Evolutionary conservation across 257 asterid genomes (phyloP).

Genomic region (Fraxinus excelsior): DNA sequence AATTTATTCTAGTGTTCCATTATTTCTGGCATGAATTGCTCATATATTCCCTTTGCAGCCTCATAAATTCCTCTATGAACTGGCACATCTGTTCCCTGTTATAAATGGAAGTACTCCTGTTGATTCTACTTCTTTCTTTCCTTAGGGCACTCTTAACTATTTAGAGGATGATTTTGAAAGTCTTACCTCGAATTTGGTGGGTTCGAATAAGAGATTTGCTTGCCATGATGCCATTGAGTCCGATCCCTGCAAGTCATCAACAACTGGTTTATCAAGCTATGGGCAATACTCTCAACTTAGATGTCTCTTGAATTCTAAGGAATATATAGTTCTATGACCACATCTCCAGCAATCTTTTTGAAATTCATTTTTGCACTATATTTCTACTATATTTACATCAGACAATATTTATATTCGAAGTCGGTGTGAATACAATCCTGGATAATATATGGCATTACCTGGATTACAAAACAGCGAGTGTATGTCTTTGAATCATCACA

Average conservation of each 20-base stretch:
- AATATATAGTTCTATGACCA: too few species aligned
- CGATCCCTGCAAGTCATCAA: constrained; percentile 62
- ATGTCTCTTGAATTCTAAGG: neutral
- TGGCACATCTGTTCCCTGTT: constrained; percentile 67
- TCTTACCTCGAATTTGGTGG: constrained; percentile 74
- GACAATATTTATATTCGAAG: too few species aligned
- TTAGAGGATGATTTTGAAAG: neutral
- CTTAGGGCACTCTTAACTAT: neutral
- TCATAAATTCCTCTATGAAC: constrained; percentile 93
- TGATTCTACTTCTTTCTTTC: neutral
- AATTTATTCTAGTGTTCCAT: constrained; percentile 54
- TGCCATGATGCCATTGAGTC: constrained; percentile 92
- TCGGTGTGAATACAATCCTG: neutral
- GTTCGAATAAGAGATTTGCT: constrained; percentile 87
- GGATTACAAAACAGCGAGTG: constrained; percentile 77
- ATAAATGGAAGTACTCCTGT: neutral
- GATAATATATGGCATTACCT: constrained; percentile 42
- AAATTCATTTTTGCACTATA: too few species aligned
- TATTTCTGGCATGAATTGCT: constrained; percentile 81
- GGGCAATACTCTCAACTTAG: neutral
- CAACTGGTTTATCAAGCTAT: constrained; percentile 14
- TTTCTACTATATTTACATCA: too few species aligned
- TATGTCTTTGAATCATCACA: constrained; percentile 68
- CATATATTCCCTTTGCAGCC: constrained; percentile 91
- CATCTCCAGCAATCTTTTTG: too few species aligned